Evolutionary conservation across 257 asterid species (phyloP).

Genomic region (Solanum sejunctum): DNA sequence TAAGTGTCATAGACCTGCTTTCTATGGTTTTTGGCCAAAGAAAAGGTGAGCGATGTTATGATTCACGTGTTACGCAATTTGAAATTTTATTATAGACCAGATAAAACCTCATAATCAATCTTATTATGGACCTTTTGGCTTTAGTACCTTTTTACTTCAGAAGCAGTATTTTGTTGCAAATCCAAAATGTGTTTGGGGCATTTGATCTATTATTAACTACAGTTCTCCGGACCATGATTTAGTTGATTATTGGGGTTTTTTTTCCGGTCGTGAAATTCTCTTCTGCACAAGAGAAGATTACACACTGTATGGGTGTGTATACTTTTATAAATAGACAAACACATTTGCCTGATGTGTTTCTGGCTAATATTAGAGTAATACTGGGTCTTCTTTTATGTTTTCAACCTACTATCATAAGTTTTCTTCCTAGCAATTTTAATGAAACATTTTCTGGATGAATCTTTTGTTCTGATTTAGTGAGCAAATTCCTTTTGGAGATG

Average conservation of each 20-base stretch:
- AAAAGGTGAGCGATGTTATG: constrained; percentile 41
- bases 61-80: not conserved
- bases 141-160: not conserved
- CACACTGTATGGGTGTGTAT: not conserved
- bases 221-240: not conserved
- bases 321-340: not conserved
- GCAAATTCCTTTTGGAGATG: not conserved
- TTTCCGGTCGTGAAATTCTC: not conserved
- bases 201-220: not conserved
- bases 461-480: not conserved
- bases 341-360: not conserved
- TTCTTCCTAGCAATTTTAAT: not conserved
- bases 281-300: not conserved
- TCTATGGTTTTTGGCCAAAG: constrained; percentile 77
- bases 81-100: not conserved
- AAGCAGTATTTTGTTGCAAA: not conserved
- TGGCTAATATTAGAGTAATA: not conserved
- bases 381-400: not conserved
- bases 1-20: constrained; percentile 85
- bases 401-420: not conserved
- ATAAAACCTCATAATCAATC: not conserved
- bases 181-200: not conserved
- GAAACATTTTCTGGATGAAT: not conserved
- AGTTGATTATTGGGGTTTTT: not conserved
- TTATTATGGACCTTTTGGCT: not conserved